Evolutionary conservation across 148 eudicot genomes (phyloP), one percentile per base, ranked within the genome.

Genomic region (Cornus kousa): DNA sequence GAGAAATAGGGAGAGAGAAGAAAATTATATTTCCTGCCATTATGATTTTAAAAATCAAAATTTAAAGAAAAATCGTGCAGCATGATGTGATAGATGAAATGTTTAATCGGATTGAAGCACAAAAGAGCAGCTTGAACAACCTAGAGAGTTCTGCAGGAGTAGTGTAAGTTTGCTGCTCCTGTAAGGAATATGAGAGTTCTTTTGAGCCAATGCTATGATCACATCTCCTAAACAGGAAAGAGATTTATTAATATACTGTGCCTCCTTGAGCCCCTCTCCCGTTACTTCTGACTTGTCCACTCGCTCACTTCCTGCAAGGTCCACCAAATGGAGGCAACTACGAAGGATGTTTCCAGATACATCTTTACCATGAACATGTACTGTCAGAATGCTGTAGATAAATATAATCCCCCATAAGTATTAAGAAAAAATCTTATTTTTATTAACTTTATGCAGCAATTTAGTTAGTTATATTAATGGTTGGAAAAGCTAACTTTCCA

Each of bases 141-240:
- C 98, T 88, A 95, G 83, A 48, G 93, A 88, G 84, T 93, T 91
- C 91, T 95, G 96, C 87, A 95, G 79, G 72, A 91, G 87, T 39
- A 87, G 75, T 20, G 97, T 93, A 65, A 95, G 94, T 83, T 91
- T 95, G 90, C 97, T 91, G 90, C 90, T 90, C 78, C 89, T 79
- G 77, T 95, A 89, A 62, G 94, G 93, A 43, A 85, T 86, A 80
- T 90, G 71, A 59, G 98, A 81, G 40, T 74, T 91, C 83, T 95
- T 95, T 84, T 91, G 97, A 76, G 97, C 92, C 84, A 90, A 87
- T 35, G 97, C 94, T 32, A 93, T 75, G 65, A 95, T 89, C 80
- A 93, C 97, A 82, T 95, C 93, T 77, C 91, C 94, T 84, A 95
- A 87, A 82, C 92, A 89, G n/a, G 94, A 87, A 62, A 95, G 91